Evolutionary conservation across 495 filamentous ascomycete species (phyloP), one percentile per base, ranked within the genome.

Genomic region (Neurospora pannonica): DNA sequence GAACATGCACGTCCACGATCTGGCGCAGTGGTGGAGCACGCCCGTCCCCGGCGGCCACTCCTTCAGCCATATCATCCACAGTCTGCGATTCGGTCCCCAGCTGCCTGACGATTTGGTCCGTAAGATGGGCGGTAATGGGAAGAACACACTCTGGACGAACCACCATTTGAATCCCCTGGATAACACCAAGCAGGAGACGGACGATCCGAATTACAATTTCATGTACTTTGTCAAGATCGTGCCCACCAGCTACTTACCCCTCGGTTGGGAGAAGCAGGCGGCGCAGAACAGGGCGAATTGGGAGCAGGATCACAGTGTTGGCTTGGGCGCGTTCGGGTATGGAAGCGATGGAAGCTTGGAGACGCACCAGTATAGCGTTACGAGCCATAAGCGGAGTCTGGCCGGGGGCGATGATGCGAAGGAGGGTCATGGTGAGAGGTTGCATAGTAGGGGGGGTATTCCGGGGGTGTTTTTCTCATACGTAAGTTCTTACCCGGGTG

Each of bases 151-250:
- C 28, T 97, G 93, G 94, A 93, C 92, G 17, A 95, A 94, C 79
- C 93, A 97, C 82, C 93, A 97, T 82, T 81, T 91, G 38, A 98
- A 98, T 82, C 96, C 96, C 2, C 88, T 99, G n/a, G 97, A 99
- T 77, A 86, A 86, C 70, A 93, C 92, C 10, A 83, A 87, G 76
- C 95, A 98, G 85, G 80, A 84, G 62, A 95, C 95, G 11, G 83
- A 90, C 31, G 94, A 97, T 76, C 89, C 92, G 71, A 91, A 90
- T 46, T 98, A 87, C 86, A 99, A 97, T 83, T 99, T 91, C 80
- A 97, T 98, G 95, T 99, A 99, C 86, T 99, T 98, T 81, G 87
- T 99, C 82, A 99, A 99, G 84, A 95, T 99, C 67, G 96, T 99
- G 42, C 92, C 92, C 10, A 99, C 96, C 19, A 93, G 93, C 2